phyloP scores from a whole-genome alignment of 108 stramenopile genomes.

The Heterococcus sp. region DNA sequence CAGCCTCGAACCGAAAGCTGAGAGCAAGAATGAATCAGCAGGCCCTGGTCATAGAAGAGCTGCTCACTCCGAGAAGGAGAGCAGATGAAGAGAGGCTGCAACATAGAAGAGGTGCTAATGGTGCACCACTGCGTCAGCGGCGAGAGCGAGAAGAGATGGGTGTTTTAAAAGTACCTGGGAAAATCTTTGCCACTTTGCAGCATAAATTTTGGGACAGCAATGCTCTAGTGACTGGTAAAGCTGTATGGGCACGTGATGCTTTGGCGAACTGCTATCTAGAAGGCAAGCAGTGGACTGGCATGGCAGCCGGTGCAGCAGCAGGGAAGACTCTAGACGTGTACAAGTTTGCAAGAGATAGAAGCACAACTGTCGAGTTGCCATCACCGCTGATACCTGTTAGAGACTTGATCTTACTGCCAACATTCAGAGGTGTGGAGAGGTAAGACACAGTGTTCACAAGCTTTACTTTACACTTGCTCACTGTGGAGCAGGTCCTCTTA shows the following conservation, averaged over 20 bases:
- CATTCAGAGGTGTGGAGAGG: constrained; percentile 33
- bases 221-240: constrained; percentile 15
- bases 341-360: constrained; percentile 32
- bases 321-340: constrained; percentile 1
- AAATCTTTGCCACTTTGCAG: constrained; percentile 17
- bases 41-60: too few species aligned
- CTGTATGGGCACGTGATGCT: constrained; percentile 18
- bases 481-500: too few species aligned
- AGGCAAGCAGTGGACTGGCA: constrained; percentile 21
- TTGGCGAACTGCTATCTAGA: constrained; percentile 15
- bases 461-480: neutral
- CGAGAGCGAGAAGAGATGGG: neutral
- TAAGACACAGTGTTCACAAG: too few species aligned
- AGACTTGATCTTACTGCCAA: constrained; percentile 21
- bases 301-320: constrained; percentile 10
- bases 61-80: too few species aligned
- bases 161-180: constrained; percentile 14
- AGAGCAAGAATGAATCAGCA: too few species aligned
- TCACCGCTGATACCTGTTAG: constrained; percentile 21
- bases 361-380: constrained; percentile 27
- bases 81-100: too few species aligned
- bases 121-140: too few species aligned
- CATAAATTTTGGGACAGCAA: constrained; percentile 42
- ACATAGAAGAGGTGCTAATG: too few species aligned
- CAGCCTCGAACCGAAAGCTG: too few species aligned